Base-by-base conservation (phyloP, 2,329 filamentous ascomycete genomes). In the Venturia aucupariae region DNA sequence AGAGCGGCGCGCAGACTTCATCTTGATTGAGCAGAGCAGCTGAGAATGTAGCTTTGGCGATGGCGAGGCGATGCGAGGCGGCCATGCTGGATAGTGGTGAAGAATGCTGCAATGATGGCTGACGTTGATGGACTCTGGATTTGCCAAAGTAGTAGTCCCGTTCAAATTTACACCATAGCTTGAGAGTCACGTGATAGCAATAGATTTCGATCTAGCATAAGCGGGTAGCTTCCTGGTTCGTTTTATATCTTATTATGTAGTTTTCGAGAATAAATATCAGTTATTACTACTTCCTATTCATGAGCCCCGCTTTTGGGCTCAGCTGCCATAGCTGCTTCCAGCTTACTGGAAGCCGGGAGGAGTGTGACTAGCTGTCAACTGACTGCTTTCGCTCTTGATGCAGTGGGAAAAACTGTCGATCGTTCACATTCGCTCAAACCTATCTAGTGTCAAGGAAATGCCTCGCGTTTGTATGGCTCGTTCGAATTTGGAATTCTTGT, bases 41-140 rank as follows among this genome's bases (percentile, higher is more conserved):
- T 30, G 39, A 38, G 30, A 62, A 62, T 6, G 41, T 62, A 48
- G 39, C 39, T 42, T 62, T 48, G 15, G 60, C 60, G 44, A 46
- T 42, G 4, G 39, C 44, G n/a, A 62, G 41, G 60, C 60, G 60
- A 35, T 46, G 44, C 32, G 22, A 46, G 24, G 60, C 44, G 5
- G 60, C 41, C 60, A 62, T 62, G 60, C 32, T 48, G 22, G 10
- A 39, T 17, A 15, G 38, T 22, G 38, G n/a, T 42, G 15, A 38
- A 22, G 3, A 22, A n/a, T 27, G n/a, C 8, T 42, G n/a, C 7
- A 42, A 11, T 27, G 13, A 42, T 61, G 41, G 59, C 4, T 38
- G 13, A 11, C 7, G 30, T n/a, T 57, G 51, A n/a, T 55, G 48
- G 48, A 55, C 13, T n/a, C 8, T 22, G 2, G 44, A 13, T 11